Percentiles rank a stretch among this genome's conserved stretches.
These are phyloP conservation scores for Globisporangium cederbergense DNA, from an alignment of 352 stramenopile genomes.

Conservation along the genomic window DNA sequence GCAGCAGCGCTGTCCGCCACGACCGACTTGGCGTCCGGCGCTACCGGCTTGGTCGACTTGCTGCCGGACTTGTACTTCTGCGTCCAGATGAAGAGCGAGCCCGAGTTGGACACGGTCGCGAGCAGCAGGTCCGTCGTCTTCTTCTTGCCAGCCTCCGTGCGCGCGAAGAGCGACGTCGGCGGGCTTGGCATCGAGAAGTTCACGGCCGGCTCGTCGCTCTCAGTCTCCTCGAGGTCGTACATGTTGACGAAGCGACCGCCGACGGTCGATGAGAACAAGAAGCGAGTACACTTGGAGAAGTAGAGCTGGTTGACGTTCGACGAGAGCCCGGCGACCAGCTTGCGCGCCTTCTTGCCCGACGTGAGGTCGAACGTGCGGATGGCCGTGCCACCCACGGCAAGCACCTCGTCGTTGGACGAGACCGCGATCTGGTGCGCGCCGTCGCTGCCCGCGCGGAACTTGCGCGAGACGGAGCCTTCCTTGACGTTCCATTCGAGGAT, in stretches of 20 bases:
- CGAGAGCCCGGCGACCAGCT: conserved; percentile 68
- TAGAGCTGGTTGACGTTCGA: conserved; percentile 67
- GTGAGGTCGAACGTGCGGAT: conserved; percentile 75
- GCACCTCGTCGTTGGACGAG: conserved; percentile 54
- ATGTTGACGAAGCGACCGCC: conserved; percentile 80
- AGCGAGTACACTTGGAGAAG: conserved; percentile 63
- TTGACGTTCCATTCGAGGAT: conserved; percentile 76
- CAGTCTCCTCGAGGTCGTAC: conserved; percentile 64
- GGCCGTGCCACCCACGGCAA: conserved; percentile 57
- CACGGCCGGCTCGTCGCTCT: conserved; percentile 63
- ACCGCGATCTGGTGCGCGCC: conserved; percentile 66
- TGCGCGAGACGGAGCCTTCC: conserved; percentile 47
- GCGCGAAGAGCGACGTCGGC: conserved; percentile 42
- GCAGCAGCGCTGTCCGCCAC: conserved; percentile 22
- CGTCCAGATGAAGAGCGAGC: conserved; percentile 68
- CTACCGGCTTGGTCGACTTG: conserved; percentile 64
- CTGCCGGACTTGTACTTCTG: conserved; percentile 58
- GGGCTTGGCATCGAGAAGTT: conserved; percentile 77
- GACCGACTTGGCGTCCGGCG: conserved; percentile 39
- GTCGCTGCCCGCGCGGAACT: conserved; percentile 53
- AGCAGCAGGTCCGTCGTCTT: conserved; percentile 71
- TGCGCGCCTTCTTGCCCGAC: conserved; percentile 77
- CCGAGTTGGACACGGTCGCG: conserved; percentile 48
- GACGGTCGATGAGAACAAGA: conserved; percentile 69
- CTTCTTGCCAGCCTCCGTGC: conserved; percentile 44